Percentiles rank a stretch among this genome's conserved stretches.
Conservation (phyloP, 495 filamentous ascomycete genomes). For the Aspergillus nidulans region DNA sequence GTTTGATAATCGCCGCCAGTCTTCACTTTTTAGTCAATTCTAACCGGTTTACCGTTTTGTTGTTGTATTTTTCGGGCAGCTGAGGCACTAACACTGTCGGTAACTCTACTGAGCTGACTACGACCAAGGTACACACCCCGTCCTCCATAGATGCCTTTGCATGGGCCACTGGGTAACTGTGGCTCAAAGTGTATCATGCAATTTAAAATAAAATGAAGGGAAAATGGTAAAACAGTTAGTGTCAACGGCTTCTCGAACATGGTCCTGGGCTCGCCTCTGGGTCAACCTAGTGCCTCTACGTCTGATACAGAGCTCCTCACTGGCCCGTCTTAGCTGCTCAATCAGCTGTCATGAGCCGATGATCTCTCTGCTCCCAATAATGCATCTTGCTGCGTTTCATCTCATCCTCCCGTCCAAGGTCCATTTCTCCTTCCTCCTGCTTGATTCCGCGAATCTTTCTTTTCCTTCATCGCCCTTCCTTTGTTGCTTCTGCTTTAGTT, state of each 20-base stretch:
- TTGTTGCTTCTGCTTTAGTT: slow-evolving; percentile 3
- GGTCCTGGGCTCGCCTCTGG: slow-evolving; percentile 17
- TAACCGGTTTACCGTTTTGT: not conserved
- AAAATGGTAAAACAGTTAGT: slow-evolving; percentile 10
- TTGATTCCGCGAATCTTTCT: slow-evolving; percentile 1
- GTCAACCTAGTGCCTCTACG: slow-evolving; percentile 14
- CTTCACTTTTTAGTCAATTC: not conserved
- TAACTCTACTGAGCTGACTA: too few relatives aligned
- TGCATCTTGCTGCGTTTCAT: slow-evolving; percentile 26
- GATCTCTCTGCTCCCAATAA: slow-evolving; percentile 18
- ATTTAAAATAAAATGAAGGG: slow-evolving; percentile 9
- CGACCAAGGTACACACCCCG: too few relatives aligned
- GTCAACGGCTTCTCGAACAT: slow-evolving; percentile 17
- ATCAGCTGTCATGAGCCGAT: slow-evolving; percentile 25
- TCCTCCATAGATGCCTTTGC: too few relatives aligned
- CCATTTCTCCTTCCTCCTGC: slow-evolving; percentile 8
- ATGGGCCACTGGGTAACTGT: not conserved
- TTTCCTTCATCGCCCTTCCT: slow-evolving; percentile 13
- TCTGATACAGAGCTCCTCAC: slow-evolving; percentile 19
- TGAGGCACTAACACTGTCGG: too few relatives aligned
- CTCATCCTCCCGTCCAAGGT: slow-evolving; percentile 9
- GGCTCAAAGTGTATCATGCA: slow-evolving; percentile 3
- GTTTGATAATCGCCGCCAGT: slow-evolving; percentile 12
- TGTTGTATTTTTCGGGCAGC: slow-evolving; percentile 2
- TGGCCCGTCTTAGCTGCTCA: slow-evolving; percentile 16